Base-by-base conservation (phyloP, 2,329 filamentous ascomycete genomes). In the Xylaria hypoxylon region DNA sequence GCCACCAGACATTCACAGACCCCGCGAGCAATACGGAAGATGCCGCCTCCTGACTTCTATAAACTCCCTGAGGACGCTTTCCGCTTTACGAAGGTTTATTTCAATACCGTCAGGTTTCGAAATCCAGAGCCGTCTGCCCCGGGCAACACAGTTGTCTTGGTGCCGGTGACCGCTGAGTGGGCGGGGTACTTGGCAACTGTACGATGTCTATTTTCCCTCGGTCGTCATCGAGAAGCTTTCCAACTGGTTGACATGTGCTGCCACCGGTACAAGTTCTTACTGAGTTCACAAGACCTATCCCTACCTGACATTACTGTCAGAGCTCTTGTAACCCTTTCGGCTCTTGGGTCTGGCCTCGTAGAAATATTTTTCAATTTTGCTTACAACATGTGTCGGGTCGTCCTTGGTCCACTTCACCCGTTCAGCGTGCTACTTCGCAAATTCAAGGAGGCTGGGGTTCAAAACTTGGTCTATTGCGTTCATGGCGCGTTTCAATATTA, bases 21-120 rank as follows among this genome's bases (percentile, higher is more conserved):
- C 8, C n/a, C 1, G 17, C 19, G 19, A 28, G 15, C 15, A 7
- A 47, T 52, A 51, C 26, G 5, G 26, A 52, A 10, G 11, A 51
- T 59, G 28, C 8, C 22, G 19, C 24, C 45, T 3, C 60, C 60
- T 19, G 60, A 58, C 60, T 57, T 47, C 22, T 63, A 63, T 15
- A 58, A 19, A 45, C 26, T n/a, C 3, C 24, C 60, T 1, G 60
- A 63, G 17, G 45, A n/a, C 35, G n/a, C 31, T 17, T 45, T 48
- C 13, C 26, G 24, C 35, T 58, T 11, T n/a, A 45, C 26, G 7
- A 11, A 48, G n/a, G 13, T 45, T 11, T 63, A 63, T 22, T 19
- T 58, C 52, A 52, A 1, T 13, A 63, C 33, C 15, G 31, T 52
- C 35, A 40, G 52, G 8, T 58, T 40, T 7, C 28, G 8, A 5